A percentile compares a stretch with the other conserved stretches of the same genome.
phyloP scores from a whole-genome alignment of 169 alveolate species.

The Babesia ovis region DNA sequence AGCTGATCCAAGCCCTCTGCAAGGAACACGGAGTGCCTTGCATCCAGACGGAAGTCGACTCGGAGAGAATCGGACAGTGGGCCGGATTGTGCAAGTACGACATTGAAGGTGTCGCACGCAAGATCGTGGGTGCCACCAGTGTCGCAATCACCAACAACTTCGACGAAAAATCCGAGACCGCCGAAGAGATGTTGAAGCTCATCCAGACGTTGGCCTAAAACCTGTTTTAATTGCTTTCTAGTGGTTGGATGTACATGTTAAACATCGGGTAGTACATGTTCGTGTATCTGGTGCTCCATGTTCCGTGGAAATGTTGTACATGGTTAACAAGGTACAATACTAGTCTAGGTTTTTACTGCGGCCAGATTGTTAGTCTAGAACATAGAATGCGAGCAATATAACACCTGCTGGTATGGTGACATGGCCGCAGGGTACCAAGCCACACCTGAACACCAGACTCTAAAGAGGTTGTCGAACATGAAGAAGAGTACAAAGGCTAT shows the following conservation, averaged over 20 bases:
- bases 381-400: no score
- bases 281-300: no score
- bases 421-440: no score
- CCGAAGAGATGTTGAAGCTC: constrained; percentile 86
- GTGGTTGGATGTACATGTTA: neutral
- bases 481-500: no score
- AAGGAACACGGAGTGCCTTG: constrained; percentile 90
- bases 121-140: constrained; percentile 94
- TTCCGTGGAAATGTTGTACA: no score
- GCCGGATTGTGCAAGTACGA: constrained; percentile 95
- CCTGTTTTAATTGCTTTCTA: neutral
- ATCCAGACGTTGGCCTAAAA: constrained; percentile 28
- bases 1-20: constrained; percentile 89
- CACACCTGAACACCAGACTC: no score
- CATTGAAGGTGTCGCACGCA: constrained; percentile 91
- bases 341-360: no score
- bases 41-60: constrained; percentile 87
- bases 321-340: no score
- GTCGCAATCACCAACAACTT: constrained; percentile 93
- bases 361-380: no score
- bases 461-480: no score
- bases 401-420: no score
- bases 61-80: constrained; percentile 95
- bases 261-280: no score
- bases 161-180: constrained; percentile 94